A percentile compares a stretch with the other conserved stretches of the same genome.
These are phyloP conservation scores for Lippia alba DNA, from an alignment of 305 asterid species.

Conservation along the genomic window DNA sequence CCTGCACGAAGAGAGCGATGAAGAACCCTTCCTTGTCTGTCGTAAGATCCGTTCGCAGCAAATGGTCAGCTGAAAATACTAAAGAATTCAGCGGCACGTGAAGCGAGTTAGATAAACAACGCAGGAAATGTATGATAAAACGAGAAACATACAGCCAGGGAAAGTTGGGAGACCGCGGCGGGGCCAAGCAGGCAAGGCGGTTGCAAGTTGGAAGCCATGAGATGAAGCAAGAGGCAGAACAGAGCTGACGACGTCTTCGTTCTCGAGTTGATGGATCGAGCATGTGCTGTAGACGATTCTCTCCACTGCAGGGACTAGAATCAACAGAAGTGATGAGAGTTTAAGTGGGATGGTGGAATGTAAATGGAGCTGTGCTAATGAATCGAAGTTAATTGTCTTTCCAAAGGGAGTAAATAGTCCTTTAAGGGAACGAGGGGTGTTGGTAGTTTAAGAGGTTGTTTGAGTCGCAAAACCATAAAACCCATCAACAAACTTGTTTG, in stretches of 20 bases:
- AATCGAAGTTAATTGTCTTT: neutral
- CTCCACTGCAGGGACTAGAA: conserved; percentile 81
- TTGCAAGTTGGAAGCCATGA: conserved; percentile 68
- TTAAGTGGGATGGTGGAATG: too few species aligned
- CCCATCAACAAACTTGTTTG: neutral
- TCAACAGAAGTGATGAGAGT: conserved; percentile 23
- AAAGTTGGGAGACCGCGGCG: conserved; percentile 90
- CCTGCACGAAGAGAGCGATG: conserved; percentile 71
- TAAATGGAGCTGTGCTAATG: too few species aligned
- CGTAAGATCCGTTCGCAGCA: conserved; percentile 64
- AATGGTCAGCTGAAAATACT: conserved; percentile 60
- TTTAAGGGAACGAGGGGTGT: neutral
- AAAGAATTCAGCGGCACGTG: neutral
- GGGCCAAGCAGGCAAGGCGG: conserved; percentile 76
- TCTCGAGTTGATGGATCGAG: conserved; percentile 80
- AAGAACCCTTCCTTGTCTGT: conserved; percentile 90
- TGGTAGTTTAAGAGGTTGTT: neutral
- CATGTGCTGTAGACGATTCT: conserved; percentile 94
- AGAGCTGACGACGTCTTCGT: conserved; percentile 80
- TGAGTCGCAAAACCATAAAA: neutral
- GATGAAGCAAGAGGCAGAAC: conserved; percentile 76
- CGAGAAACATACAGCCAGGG: conserved; percentile 65
- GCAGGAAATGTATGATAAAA: too few species aligned
- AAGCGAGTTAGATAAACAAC: too few species aligned
- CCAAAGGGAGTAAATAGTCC: neutral